phyloP scores from a whole-genome alignment of 208 protist genomes.

The Naegleria lovaniensis region DNA sequence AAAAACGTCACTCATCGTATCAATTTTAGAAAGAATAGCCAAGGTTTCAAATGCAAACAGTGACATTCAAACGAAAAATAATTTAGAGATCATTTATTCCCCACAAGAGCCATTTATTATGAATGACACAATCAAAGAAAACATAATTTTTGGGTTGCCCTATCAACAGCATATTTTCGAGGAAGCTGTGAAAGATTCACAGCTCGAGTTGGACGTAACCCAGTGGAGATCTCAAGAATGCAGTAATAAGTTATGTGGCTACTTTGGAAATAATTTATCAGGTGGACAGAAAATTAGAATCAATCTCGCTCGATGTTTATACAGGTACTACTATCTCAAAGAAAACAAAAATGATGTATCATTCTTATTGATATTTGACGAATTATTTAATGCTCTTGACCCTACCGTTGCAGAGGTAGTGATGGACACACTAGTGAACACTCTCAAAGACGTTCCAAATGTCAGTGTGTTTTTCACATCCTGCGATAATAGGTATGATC shows the following conservation, averaged over 20 bases:
- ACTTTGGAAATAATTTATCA: neutral
- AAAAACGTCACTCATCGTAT: neutral
- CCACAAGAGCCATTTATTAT: slow-evolving; percentile 50
- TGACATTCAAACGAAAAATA: neutral
- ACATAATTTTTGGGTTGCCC: slow-evolving; percentile 55
- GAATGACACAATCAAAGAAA: slow-evolving; percentile 53
- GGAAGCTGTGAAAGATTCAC: slow-evolving; percentile 34
- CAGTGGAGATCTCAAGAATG: neutral
- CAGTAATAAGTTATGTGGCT: neutral
- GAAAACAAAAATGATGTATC: neutral
- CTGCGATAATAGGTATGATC: neutral
- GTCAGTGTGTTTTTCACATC: neutral
- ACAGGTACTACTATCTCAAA: neutral
- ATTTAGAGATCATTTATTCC: neutral
- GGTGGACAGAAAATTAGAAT: neutral
- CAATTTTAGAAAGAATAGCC: neutral
- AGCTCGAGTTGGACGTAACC: slow-evolving; percentile 47
- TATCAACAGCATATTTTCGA: slow-evolving; percentile 42
- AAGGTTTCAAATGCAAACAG: no score
- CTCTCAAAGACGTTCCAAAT: neutral
- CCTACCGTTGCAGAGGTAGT: neutral
- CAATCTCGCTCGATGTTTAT: neutral
- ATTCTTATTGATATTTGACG: neutral
- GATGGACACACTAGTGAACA: neutral
- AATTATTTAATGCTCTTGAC: neutral